phyloP scores from a whole-genome alignment of 176 grass and related monocot species.

The Elaeis guineensis region DNA sequence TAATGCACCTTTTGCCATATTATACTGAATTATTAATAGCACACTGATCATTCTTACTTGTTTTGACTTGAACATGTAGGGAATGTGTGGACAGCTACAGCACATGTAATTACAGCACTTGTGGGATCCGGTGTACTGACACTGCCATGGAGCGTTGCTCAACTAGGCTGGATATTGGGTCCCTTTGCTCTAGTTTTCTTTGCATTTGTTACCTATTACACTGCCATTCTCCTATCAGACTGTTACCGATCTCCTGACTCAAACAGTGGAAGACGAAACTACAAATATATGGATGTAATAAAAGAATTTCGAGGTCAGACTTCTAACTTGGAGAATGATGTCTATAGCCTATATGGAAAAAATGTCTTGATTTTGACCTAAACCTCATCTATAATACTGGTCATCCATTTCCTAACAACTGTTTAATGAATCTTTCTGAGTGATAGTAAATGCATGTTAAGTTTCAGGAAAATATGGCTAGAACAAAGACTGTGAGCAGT shows the following conservation, averaged over 20 bases:
- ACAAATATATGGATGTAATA: constrained; percentile 8
- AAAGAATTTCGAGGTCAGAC: constrained; percentile 11
- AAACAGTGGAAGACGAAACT: constrained; percentile 2
- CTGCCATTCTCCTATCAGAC: neutral
- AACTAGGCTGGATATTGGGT: constrained; percentile 15
- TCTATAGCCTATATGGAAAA: too few relatives aligned
- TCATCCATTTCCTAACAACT: too few relatives aligned
- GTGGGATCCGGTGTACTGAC: constrained; percentile 2
- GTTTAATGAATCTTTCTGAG: too few relatives aligned
- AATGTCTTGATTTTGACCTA: too few relatives aligned
- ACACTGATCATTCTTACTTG: too few relatives aligned
- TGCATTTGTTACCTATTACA: constrained; percentile 6
- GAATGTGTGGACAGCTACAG: constrained; percentile 13
- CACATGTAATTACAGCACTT: constrained; percentile 10
- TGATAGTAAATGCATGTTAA: too few relatives aligned
- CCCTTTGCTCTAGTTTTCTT: neutral
- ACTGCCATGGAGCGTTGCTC: constrained; percentile 12
- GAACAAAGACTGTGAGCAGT: too few relatives aligned
- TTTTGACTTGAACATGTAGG: neutral
- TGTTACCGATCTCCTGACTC: constrained; percentile 8
- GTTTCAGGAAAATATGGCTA: too few relatives aligned
- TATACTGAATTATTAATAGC: too few relatives aligned
- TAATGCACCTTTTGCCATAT: too few relatives aligned
- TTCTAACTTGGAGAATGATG: too few relatives aligned
- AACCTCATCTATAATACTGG: neutral